A percentile compares a stretch with the other conserved stretches of the same genome.
Evolutionary conservation across 2,329 filamentous ascomycete genomes (phyloP).

Genomic region (Fusarium protoensiforme): DNA sequence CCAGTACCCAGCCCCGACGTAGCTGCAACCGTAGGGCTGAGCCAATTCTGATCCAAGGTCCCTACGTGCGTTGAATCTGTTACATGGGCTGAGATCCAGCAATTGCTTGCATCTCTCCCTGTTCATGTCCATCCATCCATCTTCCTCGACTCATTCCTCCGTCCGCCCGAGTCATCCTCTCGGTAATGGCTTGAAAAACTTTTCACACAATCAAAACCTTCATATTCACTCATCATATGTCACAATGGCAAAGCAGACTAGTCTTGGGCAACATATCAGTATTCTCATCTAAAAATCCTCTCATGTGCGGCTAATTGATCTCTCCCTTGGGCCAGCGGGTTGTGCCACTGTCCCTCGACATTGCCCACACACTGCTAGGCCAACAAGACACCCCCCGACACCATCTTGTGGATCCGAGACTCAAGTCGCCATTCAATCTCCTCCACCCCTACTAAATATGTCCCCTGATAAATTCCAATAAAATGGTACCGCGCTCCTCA

Average conservation of each 20-base stretch:
- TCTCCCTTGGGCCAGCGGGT: constrained; percentile 24
- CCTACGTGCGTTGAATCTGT: constrained; percentile 20
- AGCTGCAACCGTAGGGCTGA: constrained; percentile 35
- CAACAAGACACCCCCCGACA: background rate
- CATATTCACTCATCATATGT: background rate
- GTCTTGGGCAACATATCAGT: background rate
- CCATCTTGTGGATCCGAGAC: constrained; percentile 11
- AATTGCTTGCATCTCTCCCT: constrained; percentile 3
- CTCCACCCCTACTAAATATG: background rate
- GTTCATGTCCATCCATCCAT: background rate
- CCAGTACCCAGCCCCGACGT: constrained; percentile 8
- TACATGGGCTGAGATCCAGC: background rate
- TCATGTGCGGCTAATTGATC: constrained; percentile 12
- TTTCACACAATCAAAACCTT: background rate
- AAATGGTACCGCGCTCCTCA: constrained; percentile 15
- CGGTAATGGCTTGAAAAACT: background rate
- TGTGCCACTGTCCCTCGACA: constrained; percentile 24
- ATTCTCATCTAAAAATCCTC: constrained; percentile 5
- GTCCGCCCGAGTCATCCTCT: background rate
- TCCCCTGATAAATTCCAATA: constrained; percentile 20
- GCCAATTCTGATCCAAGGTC: constrained; percentile 4
- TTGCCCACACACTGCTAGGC: background rate
- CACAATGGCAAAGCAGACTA: background rate
- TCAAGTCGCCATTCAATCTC: background rate
- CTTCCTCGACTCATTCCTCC: background rate